Evolutionary conservation across 2,329 filamentous ascomycete species (phyloP).

Genomic region (Sarocladium brachiariae): DNA sequence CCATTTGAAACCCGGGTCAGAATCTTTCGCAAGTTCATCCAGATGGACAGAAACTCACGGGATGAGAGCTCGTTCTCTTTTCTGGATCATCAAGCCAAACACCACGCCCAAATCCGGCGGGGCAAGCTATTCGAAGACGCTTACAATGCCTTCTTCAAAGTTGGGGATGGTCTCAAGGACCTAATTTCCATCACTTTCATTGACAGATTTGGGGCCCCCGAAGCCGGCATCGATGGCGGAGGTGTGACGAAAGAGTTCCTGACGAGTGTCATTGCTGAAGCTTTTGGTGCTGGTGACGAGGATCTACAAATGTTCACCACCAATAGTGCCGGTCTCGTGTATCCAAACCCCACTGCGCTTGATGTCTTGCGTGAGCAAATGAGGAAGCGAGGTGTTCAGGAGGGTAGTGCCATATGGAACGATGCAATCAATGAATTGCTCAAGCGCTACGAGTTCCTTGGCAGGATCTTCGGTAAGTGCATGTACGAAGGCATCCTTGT

Average conservation of each 20-base stretch:
- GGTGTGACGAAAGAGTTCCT: conserved; percentile 97
- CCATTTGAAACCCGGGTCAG: conserved; percentile 87
- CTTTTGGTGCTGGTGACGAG: conserved; percentile 53
- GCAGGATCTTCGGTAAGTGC: conserved; percentile 90
- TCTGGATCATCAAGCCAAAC: conserved; percentile 39
- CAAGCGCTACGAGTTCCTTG: conserved; percentile 80
- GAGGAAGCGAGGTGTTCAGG: conserved; percentile 40
- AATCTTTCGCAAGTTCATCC: conserved; percentile 90
- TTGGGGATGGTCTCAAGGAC: conserved; percentile 82
- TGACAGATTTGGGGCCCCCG: conserved; percentile 76
- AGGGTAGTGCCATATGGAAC: conserved; percentile 50
- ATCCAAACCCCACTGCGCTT: conserved; percentile 74
- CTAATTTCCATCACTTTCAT: conserved; percentile 96
- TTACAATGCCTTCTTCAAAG: conserved; percentile 70
- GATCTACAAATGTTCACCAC: conserved; percentile 64
- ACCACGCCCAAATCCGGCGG: conserved; percentile 74
- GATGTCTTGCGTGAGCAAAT: conserved; percentile 61
- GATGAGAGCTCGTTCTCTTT: conserved; percentile 12
- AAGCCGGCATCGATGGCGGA: conserved; percentile 94
- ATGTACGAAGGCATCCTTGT: conserved; percentile 95
- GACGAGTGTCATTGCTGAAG: conserved; percentile 78
- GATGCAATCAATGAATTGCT: conserved; percentile 54
- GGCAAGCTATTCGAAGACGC: conserved; percentile 81
- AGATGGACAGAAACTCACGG: conserved; percentile 48
- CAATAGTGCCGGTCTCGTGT: conserved; percentile 80